phyloP scores from a whole-genome alignment of 805 yeast species.

The Millerozyma miso region DNA sequence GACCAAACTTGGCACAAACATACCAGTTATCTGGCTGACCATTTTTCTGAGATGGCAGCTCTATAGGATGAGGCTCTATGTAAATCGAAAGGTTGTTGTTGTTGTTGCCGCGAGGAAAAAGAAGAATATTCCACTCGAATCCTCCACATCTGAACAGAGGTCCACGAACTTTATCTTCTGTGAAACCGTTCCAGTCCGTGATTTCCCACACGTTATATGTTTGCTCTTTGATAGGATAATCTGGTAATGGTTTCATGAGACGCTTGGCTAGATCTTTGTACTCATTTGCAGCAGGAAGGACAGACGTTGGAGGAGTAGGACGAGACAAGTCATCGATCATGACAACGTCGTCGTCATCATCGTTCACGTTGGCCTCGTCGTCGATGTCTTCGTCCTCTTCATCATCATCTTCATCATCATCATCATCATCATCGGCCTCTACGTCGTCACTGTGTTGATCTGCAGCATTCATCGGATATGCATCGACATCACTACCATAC shows the following conservation, averaged over 20 bases:
- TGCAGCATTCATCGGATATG: background rate
- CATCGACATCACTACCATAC: background rate
- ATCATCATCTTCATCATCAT: constrained; percentile 4
- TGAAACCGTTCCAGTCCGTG: constrained; percentile 41
- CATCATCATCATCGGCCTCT: constrained; percentile 1
- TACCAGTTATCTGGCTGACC: constrained; percentile 58
- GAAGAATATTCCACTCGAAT: constrained; percentile 61
- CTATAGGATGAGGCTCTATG: constrained; percentile 65
- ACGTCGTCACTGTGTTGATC: constrained; percentile 3
- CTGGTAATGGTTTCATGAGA: constrained; percentile 36
- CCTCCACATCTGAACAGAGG: constrained; percentile 55
- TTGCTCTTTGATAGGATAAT: constrained; percentile 34
- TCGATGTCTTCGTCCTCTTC: constrained; percentile 7
- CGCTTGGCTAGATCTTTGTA: constrained; percentile 22
- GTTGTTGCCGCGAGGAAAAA: constrained; percentile 75
- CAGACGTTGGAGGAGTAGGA: background rate
- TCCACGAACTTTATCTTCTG: constrained; percentile 42
- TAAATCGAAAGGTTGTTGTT: constrained; percentile 61
- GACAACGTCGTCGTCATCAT: constrained; percentile 7
- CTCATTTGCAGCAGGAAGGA: constrained; percentile 28
- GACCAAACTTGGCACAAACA: constrained; percentile 87
- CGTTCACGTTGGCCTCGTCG: constrained; percentile 11
- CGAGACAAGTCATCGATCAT: constrained; percentile 2
- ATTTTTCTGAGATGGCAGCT: constrained; percentile 21
- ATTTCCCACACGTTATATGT: constrained; percentile 48